Base-by-base conservation (phyloP, 2,329 filamentous ascomycete genomes). In the Microdochium nivale region DNA sequence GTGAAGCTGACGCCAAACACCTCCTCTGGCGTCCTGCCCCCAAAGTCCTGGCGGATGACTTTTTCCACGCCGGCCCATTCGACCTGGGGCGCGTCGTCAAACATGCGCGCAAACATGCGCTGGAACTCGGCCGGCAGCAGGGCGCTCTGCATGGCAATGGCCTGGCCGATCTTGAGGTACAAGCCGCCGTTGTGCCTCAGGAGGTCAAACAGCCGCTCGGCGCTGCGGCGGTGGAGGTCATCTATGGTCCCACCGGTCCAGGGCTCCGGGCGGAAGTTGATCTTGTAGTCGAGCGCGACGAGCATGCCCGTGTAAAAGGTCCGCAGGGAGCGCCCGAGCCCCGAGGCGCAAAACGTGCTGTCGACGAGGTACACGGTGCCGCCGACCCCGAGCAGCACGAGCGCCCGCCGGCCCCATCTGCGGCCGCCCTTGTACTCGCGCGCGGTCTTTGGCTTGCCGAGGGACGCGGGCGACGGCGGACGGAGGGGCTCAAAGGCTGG, bases 131-230 rank as follows among this genome's bases (percentile, higher is more conserved):
- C 88, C 25, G 94, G 94, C 55, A 99, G 72, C 25, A 97, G 84
- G 0, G 92, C 92, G 59, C 88, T 92, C 75, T 99, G 94, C 94
- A 97, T 97, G 14, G 92, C 94, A 59, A 99, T 92, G 3, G 94
- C 94, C 75, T 99, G 94, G 1, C 94, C 94, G 53, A 99, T 96
- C 77, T 99, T 99, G 64, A 97, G 77, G 65, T 97, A 99, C 19
- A 99, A 71, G 0, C 94, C 94, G 54, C 94, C 92, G 76, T 99
- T 99, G 51, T 81, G 74, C 25, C 88, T 80, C 58, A 97, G 76
- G 55, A 99, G 72, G 27, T 92, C 78, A 54, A 89, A 95, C 35
- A 97, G 73, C 25, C 88, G 79, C 70, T 90, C 83, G 0, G 94
- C 94, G 64, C 87, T 95, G 55, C 94, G 84, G 35, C 79, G 74